Percentiles rank a stretch among this genome's conserved stretches.
These are phyloP conservation scores for Penicillium sp. DNA, from an alignment of 2,329 filamentous ascomycete species.

Conservation along the genomic window DNA sequence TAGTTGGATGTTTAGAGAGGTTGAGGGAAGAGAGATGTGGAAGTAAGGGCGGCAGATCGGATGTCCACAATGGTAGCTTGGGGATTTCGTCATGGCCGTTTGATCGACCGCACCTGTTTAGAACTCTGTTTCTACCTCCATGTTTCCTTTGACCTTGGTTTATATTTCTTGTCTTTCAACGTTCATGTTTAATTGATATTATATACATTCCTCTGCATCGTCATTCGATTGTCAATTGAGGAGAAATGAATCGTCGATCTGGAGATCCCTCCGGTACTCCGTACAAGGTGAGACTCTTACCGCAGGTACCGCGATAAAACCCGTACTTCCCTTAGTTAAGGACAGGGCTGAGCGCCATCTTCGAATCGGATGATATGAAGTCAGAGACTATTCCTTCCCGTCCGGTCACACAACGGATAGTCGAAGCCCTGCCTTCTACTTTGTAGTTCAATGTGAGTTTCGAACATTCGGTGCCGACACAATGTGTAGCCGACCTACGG, in stretches of 20 bases:
- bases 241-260: not conserved
- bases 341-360: not conserved
- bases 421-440: constrained; percentile 4
- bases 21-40: no score
- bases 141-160: not conserved
- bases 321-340: not conserved
- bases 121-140: not conserved
- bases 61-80: not conserved
- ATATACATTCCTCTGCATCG: no score
- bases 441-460: constrained; percentile 7
- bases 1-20: no score
- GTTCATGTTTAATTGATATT: no score
- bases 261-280: not conserved
- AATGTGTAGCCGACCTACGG: not conserved
- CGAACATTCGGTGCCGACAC: not conserved
- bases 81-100: constrained; percentile 10
- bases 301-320: constrained; percentile 7
- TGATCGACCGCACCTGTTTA: no score
- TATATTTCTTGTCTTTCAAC: no score
- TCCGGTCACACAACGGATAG: constrained; percentile 5
- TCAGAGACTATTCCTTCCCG: constrained; percentile 3
- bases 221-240: not conserved
- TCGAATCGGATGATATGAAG: constrained; percentile 14
- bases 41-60: not conserved
- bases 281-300: constrained; percentile 5